Evolutionary conservation across 2,329 filamentous ascomycete species (phyloP), one percentile per base, ranked within the genome.

Genomic region (Zalaria obscura): DNA sequence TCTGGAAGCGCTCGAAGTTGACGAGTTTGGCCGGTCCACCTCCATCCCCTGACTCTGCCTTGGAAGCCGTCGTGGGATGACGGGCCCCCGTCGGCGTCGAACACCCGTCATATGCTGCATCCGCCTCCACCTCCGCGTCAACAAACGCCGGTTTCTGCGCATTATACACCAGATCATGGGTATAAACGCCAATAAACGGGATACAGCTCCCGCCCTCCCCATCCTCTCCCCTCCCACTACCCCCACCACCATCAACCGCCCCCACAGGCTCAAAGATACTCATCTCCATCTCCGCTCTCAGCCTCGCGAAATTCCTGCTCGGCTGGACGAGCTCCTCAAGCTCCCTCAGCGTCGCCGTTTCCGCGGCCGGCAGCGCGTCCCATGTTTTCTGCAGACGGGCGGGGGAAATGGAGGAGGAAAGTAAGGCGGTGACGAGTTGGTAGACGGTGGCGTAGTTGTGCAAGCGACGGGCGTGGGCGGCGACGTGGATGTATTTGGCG

Each of bases 391-490:
- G 64, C 10, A 91, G 67, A 11, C 82, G 73, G 25, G 75, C 67
- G 18, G 18, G 18, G 25, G 88, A 68, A 3, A 43, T 40, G 49
- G 88, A 83, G 45, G 78, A 78, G 35, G 78, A 85, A 5, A 83
- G 77, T 35, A 91, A 65, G 1, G 83, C 84, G 43, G 89, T 78
- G 2, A 82, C 76, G 43, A 91, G 75, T 57, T 91, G 84, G 40
- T 80, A 84, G 68, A 86, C 79, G 1, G 84, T 89, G 5, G 84
- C 83, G 56, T 85, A 91, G 59, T 91, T 91, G 53, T 83, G 78
- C 48, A 85, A 78, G 28, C 71, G 75, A 37, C 83, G 76, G 50
- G 81, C 83, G 59, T 87, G 80, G 2, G 72, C 70, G 3, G 84
- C 84, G 48, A 89, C 83, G 63, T 89, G 84, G 45, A 91, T 83